Evolutionary conservation across 1,139 yeast genomes (phyloP), one percentile per base, ranked within the genome.

Genomic region (Suhomyces maxii): DNA sequence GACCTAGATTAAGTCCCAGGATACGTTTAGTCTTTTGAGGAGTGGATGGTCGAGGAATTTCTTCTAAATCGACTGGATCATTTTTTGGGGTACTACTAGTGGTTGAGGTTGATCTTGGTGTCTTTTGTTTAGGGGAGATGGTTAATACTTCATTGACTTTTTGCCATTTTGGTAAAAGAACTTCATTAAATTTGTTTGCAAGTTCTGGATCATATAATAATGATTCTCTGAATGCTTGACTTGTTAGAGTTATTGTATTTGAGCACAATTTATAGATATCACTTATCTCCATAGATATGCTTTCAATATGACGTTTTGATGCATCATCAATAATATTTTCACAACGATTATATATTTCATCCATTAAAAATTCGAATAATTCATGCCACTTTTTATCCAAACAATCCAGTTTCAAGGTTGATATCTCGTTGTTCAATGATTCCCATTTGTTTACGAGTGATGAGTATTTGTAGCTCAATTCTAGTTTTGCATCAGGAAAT

Each of bases 331-430:
- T 56, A 33, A 68, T 52, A 10, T 30, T 30, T 14, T 56, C 53
- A 44, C 69, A 64, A 37, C 71, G 70, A 2, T 53, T 54, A 3
- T 60, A 59, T 7, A 77, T 59, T 51, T 79, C 80, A 6, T 63
- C 61, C 39, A 74, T 65, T 42, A 82, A 58, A 48, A 68, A 74
- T 11, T 60, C 63, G 52, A 81, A 82, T 1, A 82, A 65, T 26
- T 73, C 71, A 49, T 72, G 66, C 90, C 89, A 84, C 53, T 80
- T 74, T 32, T 69, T 67, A 47, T 80, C 83, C 1, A 84, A 71
- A 13, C 77, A 56, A 39, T 77, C 81, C 8, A 53, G 54, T 55
- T 77, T 78, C 47, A 84, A 66, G 39, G 63, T 61, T 5, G 67
- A 60, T 66, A 80, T 76, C 44, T 73, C 69, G 8, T 63, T 61